Conservation (phyloP, 2,329 filamentous ascomycete genomes). For the Ophiosphaerella narmari region DNA sequence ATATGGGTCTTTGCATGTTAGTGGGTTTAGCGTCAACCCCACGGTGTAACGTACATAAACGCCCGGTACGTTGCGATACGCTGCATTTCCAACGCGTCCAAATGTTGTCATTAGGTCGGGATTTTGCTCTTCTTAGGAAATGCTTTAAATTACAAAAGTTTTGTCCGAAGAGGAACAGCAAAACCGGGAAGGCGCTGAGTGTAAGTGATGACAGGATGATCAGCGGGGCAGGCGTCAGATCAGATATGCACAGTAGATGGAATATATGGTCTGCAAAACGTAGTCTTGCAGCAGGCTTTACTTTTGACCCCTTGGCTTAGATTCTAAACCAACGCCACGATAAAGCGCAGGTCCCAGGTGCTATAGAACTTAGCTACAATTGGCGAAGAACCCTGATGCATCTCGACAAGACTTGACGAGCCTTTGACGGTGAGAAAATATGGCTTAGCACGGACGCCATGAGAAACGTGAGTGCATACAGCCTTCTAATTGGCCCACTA, state of each 20-base stretch:
- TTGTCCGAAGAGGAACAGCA: conserved; percentile 2
- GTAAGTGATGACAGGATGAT: conserved; percentile 9
- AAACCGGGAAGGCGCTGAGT: not conserved
- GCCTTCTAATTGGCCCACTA: conserved; percentile 19
- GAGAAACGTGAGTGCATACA: conserved; percentile 22
- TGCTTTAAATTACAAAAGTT: not conserved
- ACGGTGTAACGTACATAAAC: conserved; percentile 28
- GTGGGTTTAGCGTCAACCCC: conserved; percentile 2
- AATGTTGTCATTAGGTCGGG: conserved; percentile 29
- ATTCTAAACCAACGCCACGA: not conserved
- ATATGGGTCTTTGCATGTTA: conserved; percentile 32
- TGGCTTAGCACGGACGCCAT: conserved; percentile 21
- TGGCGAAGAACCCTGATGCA: conserved; percentile 10
- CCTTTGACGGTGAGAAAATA: conserved; percentile 4
- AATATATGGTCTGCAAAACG: conserved; percentile 11
- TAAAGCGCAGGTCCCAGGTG: conserved; percentile 2
- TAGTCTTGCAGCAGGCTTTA: conserved; percentile 3
- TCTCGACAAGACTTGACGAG: conserved; percentile 8
- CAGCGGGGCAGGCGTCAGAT: conserved; percentile 6
- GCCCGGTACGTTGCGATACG: conserved; percentile 37
- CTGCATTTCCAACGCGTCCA: conserved; percentile 35
- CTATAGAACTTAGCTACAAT: conserved; percentile 16
- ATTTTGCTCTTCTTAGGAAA: conserved; percentile 3
- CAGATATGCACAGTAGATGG: conserved; percentile 1
- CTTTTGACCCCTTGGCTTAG: conserved; percentile 8